These are phyloP conservation scores for Oryza longistaminata DNA, from an alignment of 176 grass and related monocot genomes.

Conservation along the genomic window DNA sequence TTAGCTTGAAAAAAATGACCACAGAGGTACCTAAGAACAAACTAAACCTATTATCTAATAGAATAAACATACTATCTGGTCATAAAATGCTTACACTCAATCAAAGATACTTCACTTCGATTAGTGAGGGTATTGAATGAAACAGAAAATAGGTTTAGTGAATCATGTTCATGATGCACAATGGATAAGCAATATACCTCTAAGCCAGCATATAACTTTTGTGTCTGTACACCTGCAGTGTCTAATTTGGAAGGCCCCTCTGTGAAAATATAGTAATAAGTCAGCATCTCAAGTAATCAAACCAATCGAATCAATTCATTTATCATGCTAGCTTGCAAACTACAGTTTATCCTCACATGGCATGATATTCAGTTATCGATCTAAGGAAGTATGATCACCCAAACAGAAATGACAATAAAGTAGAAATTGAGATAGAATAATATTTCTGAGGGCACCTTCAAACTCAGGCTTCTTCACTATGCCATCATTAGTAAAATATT, in stretches of 20 bases:
- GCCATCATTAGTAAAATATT: slow-evolving; percentile 52
- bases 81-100: neutral
- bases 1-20: slow-evolving; percentile 21
- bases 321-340: slow-evolving; percentile 22
- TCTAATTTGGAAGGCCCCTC: slow-evolving; percentile 52
- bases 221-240: slow-evolving; percentile 39
- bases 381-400: slow-evolving; percentile 22
- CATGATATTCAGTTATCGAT: slow-evolving; percentile 19
- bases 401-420: slow-evolving; percentile 31
- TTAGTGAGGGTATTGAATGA: too few species aligned
- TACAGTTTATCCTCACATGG: neutral
- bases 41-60: slow-evolving; percentile 10
- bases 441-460: slow-evolving; percentile 53
- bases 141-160: neutral
- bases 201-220: slow-evolving; percentile 46
- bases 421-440: neutral
- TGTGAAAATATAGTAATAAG: slow-evolving; percentile 25
- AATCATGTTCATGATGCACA: slow-evolving; percentile 35
- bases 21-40: neutral
- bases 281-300: slow-evolving; percentile 4
- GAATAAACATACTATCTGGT: neutral
- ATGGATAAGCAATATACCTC: slow-evolving; percentile 59
- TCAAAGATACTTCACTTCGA: neutral
- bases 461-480: slow-evolving; percentile 53
- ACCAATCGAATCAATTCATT: slow-evolving; percentile 24